These are phyloP conservation scores for Cercospora nicotianae DNA, from an alignment of 2,329 filamentous ascomycete genomes.

Conservation along the genomic window DNA sequence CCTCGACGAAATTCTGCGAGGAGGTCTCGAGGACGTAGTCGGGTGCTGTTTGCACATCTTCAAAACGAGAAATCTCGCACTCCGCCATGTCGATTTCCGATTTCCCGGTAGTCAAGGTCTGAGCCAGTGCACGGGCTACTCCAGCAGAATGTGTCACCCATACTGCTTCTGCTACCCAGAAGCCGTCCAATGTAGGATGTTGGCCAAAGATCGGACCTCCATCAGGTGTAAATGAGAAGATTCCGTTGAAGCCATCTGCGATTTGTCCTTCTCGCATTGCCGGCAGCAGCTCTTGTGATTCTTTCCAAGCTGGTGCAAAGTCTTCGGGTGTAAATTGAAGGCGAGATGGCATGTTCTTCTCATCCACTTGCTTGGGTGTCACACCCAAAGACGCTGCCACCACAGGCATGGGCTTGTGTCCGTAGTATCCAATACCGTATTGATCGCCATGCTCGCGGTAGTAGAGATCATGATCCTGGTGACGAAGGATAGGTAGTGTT, in stretches of 20 bases:
- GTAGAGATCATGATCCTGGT: constrained; percentile 65
- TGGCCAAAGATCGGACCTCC: constrained; percentile 61
- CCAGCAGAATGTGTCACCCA: constrained; percentile 68
- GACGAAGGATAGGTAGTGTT: constrained; percentile 58
- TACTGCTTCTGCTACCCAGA: constrained; percentile 65
- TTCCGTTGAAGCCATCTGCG: constrained; percentile 63
- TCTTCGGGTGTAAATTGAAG: constrained; percentile 61
- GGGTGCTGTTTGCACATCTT: constrained; percentile 59
- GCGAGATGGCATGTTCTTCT: constrained; percentile 64
- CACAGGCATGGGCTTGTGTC: constrained; percentile 62
- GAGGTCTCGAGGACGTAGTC: constrained; percentile 61
- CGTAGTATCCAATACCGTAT: constrained; percentile 64
- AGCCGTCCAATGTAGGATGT: constrained; percentile 59
- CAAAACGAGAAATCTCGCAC: constrained; percentile 62
- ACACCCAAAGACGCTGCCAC: constrained; percentile 55
- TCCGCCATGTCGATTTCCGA: constrained; percentile 59
- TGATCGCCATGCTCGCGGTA: constrained; percentile 65
- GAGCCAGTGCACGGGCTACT: constrained; percentile 60
- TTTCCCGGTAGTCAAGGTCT: constrained; percentile 57
- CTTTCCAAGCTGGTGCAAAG: constrained; percentile 61
- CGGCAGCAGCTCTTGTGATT: constrained; percentile 57
- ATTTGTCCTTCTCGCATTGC: constrained; percentile 53
- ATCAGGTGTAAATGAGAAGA: constrained; percentile 67
- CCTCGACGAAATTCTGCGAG: constrained; percentile 62
- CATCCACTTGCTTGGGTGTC: constrained; percentile 56